These are phyloP conservation scores for Cladosporium sp. DNA, from an alignment of 2,329 filamentous ascomycete species.

Conservation along the genomic window DNA sequence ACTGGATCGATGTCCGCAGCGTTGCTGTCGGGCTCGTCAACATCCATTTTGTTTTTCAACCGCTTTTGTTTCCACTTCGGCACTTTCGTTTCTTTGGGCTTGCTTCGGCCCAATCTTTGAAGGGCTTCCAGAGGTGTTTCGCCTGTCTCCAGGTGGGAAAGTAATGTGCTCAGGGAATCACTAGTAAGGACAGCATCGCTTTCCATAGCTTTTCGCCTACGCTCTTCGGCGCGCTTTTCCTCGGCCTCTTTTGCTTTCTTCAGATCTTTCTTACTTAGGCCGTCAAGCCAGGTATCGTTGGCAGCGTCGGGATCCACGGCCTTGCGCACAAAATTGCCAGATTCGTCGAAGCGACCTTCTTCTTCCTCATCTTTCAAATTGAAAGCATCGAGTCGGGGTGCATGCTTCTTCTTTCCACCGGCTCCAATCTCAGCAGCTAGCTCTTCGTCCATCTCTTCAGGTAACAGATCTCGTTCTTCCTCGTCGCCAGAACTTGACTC, in stretches of 20 bases:
- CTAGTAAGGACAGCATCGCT: conserved; percentile 74
- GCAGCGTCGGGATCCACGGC: conserved; percentile 84
- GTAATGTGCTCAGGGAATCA: conserved; percentile 72
- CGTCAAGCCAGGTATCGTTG: conserved; percentile 91
- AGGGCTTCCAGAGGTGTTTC: conserved; percentile 90
- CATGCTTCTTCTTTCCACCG: conserved; percentile 87
- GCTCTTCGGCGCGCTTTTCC: conserved; percentile 78
- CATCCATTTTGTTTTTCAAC: conserved; percentile 65
- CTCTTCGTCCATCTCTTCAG: conserved; percentile 60
- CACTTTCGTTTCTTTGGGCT: conserved; percentile 56
- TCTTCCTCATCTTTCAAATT: conserved; percentile 90
- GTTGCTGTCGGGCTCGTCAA: conserved; percentile 52
- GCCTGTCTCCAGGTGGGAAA: conserved; percentile 70
- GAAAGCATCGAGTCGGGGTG: conserved; percentile 93
- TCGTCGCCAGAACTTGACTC: conserved; percentile 53
- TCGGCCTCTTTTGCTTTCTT: conserved; percentile 82
- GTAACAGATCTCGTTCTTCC: conserved; percentile 64
- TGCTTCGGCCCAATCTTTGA: conserved; percentile 62
- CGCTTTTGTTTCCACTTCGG: conserved; percentile 65
- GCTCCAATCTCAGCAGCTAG: conserved; percentile 88
- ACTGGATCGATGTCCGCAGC: conserved; percentile 57
- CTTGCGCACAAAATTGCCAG: conserved; percentile 88
- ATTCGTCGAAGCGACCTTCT: conserved; percentile 87
- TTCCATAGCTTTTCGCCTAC: conserved; percentile 67
- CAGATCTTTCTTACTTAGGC: conserved; percentile 91